Evolutionary conservation across 2,329 filamentous ascomycete genomes (phyloP), one percentile per base, ranked within the genome.

Genomic region (Trichoderma sp.): DNA sequence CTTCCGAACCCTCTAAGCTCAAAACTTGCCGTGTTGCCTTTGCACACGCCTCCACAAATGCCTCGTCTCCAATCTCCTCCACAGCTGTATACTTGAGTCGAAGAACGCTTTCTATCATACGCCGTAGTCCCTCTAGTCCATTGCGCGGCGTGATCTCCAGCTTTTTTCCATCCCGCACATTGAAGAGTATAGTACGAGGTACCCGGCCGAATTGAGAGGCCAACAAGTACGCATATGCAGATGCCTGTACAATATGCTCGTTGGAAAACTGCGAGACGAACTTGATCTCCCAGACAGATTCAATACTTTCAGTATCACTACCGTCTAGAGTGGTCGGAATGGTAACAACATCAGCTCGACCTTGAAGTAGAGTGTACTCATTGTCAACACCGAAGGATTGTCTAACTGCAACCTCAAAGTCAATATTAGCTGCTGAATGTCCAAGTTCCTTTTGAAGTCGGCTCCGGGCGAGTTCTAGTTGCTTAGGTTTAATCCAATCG

Each of bases 271-370:
- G 15, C 4, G 70, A 69, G 5, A 75, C 74, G 67, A 77, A 77
- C 42, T 77, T 77, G 57, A 77, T 73, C 69, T 77, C 75, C 74
- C 74, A 76, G 27, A 77, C 58, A 13, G 68, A 52, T 17, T 70
- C 52, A 17, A 54, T 17, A 13, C 37, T 22, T 10, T n/a, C 25
- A 13, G 7, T 5, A 5, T 58, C 19, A 15, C 22, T 25, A 39
- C 6, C 9, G 2, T 66, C 22, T 15, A 35, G 37, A 15, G 29
- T 8, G 17, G n/a, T 15, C 9, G 65, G 39, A 25, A 12, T 2
- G 3, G 25, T 10, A 9, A 61, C 50, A 5, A 57, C 29, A n/a
- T 67, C 58, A 6, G 65, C 58, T 57, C 19, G 27, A 17, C 65
- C 65, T 12, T 10, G 1, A 35, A 67, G 22, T 2, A n/a, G 19